Base-by-base conservation (phyloP, 208 protist genomes). In the Wallacemonas sp. region DNA sequence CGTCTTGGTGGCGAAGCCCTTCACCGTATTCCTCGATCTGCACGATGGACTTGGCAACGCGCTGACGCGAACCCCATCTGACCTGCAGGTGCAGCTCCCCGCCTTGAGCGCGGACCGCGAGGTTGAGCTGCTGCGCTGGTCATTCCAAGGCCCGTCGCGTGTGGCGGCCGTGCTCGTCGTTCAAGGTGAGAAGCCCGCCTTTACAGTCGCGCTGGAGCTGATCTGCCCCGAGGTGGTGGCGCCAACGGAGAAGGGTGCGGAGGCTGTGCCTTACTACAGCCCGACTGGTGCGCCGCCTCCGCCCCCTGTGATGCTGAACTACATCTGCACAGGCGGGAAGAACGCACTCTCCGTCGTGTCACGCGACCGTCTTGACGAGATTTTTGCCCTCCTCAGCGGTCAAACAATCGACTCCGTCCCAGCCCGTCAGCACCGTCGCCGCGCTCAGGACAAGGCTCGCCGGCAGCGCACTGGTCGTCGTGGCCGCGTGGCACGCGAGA, bases 1-100 rank as follows among this genome's bases (percentile, higher is more conserved):
- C 12, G 80, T 88, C 5, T 64, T 88, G 8, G 75, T 78, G n/a
- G 54, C 39, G 4, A 42, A 65, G 27, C 86, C 86, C 11, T 93
- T 93, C 55, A 62, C 65, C n/a, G 54, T 93, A 46, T 24, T 24
- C 31, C 61, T 93, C 45, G 38, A 39, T 12, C 64, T 89, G 42
- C 47, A 45, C 39, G 83, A 93, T 60, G 64, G 41, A 11, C 80
- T 72, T 24, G 76, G 72, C 44, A 90, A 90, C 67, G 58, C 63
- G 2, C 64, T 92, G 31, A 62, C 8, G 31, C 42, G 46, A 11
- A 53, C 42, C 19, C 61, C 70, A 12, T 26, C 53, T 33, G 53
- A 38, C 36, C 56, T 55, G 46, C 15, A 66, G 58, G 66, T 70
- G 39, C 14, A 42, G 63, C 28, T 74, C 44, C 33, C 58, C 42